Conservation (phyloP, 2,329 filamentous ascomycete genomes). For the Lachnellula arida region DNA sequence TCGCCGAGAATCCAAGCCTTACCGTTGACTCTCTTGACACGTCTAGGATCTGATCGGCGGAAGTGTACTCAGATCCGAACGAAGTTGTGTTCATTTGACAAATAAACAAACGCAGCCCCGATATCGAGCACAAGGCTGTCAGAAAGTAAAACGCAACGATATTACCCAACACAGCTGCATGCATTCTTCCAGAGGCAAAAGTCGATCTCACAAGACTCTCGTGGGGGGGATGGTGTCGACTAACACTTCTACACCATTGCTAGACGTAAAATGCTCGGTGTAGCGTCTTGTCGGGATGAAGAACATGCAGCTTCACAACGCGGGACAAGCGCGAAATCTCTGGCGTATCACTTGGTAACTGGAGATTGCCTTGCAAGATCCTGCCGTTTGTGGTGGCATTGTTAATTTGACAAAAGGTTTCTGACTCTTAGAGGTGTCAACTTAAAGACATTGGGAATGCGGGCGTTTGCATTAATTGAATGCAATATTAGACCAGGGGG, state of each 20-base stretch:
- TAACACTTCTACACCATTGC: too few species aligned
- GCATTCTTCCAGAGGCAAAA: not conserved
- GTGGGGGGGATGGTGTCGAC: too few species aligned
- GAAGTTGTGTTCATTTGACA: too few species aligned
- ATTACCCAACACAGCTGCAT: not conserved
- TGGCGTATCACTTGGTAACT: conserved; percentile 2
- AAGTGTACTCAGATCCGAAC: too few species aligned
- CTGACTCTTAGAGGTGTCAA: conserved; percentile 3
- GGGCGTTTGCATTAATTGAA: conserved; percentile 6
- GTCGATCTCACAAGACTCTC: too few species aligned
- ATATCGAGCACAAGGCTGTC: not conserved
- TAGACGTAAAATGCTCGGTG: not conserved
- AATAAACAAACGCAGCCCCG: not conserved
- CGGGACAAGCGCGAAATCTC: not conserved
- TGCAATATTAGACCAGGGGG: conserved; percentile 2
- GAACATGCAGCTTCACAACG: not conserved
- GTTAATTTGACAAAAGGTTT: not conserved
- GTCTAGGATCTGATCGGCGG: not conserved
- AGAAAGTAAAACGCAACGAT: too few species aligned
- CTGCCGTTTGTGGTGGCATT: not conserved
- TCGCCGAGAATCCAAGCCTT: not conserved
- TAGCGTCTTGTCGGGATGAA: not conserved
- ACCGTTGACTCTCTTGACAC: not conserved
- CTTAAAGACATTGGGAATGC: conserved; percentile 4
- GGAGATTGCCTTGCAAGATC: conserved; percentile 3